Evolutionary conservation across 2,329 filamentous ascomycete genomes (phyloP), one percentile per base, ranked within the genome.

Genomic region (Sarocladium brachiariae): DNA sequence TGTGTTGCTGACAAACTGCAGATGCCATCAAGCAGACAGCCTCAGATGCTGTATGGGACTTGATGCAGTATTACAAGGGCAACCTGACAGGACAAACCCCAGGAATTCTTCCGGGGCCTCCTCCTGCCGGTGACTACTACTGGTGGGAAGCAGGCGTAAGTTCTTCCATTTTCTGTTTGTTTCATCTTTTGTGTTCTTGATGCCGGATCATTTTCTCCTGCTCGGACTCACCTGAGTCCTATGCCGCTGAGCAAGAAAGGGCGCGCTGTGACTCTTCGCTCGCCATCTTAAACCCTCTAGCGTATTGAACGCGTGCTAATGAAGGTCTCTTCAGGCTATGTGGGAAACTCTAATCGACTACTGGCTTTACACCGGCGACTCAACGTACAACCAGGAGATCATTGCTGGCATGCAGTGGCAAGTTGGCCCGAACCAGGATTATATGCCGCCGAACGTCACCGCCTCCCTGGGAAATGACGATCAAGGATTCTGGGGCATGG

Each of bases 401-500:
- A 80, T 71, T 49, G 62, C 76, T 54, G 72, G 68, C 1, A 66
- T 83, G 63, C 67, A 74, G 34, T 75, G 71, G 54, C 80, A 83
- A 60, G 68, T 71, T 27, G 78, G 78, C 14, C 67, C 70, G 4
- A 68, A 76, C 53, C 59, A 71, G 43, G 73, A 81, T 58, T 83
- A 75, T 62, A 78, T 79, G 73, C 80, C 79, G 1, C 59, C 61
- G 19, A 80, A 80, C 62, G 70, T 74, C 50, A 77, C 76, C 1
- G 65, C 67, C 5, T 72, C 71, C 1, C 65, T 77, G 47, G 80
- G 80, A 50, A 85, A 84, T 59, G 82, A 85, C 55, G 82, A 85
- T 58, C 82, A 86, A 65, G 77, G 72, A 10, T 83, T 83, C 65
- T 86, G 82, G 82, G 82, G 76, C 49, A 76, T 85, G 75, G 84